A percentile compares a stretch with the other conserved stretches of the same genome.
Conservation (phyloP, 441 rosid species). For the Isatis lusitanica region DNA sequence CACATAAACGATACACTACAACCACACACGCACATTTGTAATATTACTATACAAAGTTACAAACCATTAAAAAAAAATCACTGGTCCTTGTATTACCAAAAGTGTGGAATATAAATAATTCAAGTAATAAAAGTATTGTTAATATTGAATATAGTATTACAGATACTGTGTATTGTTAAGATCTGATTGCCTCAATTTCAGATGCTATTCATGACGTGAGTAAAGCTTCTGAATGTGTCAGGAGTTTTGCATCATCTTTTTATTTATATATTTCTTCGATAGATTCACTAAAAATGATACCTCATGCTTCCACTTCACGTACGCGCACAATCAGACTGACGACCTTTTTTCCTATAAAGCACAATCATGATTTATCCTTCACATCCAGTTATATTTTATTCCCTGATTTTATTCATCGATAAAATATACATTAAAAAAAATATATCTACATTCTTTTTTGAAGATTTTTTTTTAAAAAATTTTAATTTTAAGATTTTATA, state of each 20-base stretch:
- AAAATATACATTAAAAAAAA: background rate
- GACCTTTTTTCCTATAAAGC: slow-evolving; percentile 3
- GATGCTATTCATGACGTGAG: slow-evolving; percentile 29
- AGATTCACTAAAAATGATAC: slow-evolving; percentile 34
- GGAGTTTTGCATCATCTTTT: slow-evolving; percentile 29
- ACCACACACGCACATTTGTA: background rate
- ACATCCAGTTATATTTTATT: slow-evolving; percentile 19
- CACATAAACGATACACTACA: background rate
- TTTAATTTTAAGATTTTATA: background rate
- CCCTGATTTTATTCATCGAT: background rate
- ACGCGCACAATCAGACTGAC: slow-evolving; percentile 47
- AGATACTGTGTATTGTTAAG: slow-evolving; percentile 8
- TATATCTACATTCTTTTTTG: no score
- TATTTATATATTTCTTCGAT: background rate
- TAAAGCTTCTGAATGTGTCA: slow-evolving; percentile 40
- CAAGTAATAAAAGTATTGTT: background rate
- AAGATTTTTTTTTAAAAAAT: background rate
- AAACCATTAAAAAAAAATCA: background rate
- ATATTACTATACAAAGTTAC: background rate
- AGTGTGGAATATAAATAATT: background rate
- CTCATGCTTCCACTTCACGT: slow-evolving; percentile 41
- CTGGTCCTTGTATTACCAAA: background rate
- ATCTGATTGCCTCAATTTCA: slow-evolving; percentile 28
- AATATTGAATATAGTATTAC: background rate
- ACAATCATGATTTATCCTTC: slow-evolving; percentile 19